Evolutionary conservation across 305 asterid species (phyloP), one percentile per base, ranked within the genome.

Genomic region (Rubia tinctorum): DNA sequence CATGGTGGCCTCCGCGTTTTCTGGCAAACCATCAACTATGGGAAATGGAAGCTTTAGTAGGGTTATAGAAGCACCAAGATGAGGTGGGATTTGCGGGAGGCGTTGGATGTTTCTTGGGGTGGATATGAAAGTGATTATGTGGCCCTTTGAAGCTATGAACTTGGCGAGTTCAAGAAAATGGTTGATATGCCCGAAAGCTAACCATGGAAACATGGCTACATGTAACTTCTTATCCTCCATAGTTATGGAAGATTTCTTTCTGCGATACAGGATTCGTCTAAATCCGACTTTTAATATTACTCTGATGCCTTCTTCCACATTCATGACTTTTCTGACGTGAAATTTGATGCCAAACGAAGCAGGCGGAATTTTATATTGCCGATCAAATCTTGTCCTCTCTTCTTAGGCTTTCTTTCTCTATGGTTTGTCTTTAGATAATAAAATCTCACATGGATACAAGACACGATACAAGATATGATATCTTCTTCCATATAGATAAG

Each of bases 201-300:
- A 71, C 85, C 85, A 82, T 72, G 85, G 85, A n/a, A 78, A 82
- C 79, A 78, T 64, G 5, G 64, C 83, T 0, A 80, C 40, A 8
- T 80, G 83, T 8, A 76, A 18, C 51, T 76, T 66, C 10, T 2
- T 0, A 5, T 18, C 9, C 61, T 55, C 61, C 61, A 18, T 18
- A 20, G 22, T 25, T 12, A 17, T 17, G 25, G 60, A 45, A 11
- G 53, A 0, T 45, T 45, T 45, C 17, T 45, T 14, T 45, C 53
- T 45, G 47, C 47, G 9, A 43, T 43, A 1, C 34, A 30, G 34
- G 1, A 30, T 30, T 30, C 2, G 34, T 8, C 47, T 43, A 1
- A 43, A 43, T 44, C 49, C 12, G 49, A 44, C 12, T 44, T 7
- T 44, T 8, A 8, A 7, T 44, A 44, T 3, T 1, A 30, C 34